Evolutionary conservation across 73 alveolate genomes (phyloP), one percentile per base, ranked within the genome.

Genomic region (Breviolum minutum): DNA sequence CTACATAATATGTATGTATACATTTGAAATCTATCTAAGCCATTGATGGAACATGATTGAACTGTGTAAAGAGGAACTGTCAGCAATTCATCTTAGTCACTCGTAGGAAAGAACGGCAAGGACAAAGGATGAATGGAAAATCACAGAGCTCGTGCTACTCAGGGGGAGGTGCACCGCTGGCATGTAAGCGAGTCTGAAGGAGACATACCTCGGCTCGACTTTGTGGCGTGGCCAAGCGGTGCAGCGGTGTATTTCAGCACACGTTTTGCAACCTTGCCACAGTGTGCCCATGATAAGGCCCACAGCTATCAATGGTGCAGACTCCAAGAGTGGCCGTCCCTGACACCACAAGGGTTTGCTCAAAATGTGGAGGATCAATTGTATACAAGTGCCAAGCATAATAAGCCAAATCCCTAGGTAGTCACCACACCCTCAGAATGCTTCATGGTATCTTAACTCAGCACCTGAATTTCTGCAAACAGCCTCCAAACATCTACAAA

Each of bases 201-300:
- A 61, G 22, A 92, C 87, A 60, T 92, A 92, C 98, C 98, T 92
- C 30, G 62, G 74, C 22, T 71, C 7, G 68, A 14, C 77, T 40
- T 40, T 40, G 54, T 40, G 81, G 81, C 60, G 27, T 13, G 16
- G 63, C 7, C 19, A 13, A 80, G 32, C 89, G 13, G 69, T 80
- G 89, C 29, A 80, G 0, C 1, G n/a, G n/a, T 71, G 26, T 5
- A 71, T 13, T 22, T 71, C 24, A 13, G 40, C 13, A 16, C 82
- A 54, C 24, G 54, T 17, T 5, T 40, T 63, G 84, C 48, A 61
- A 90, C 27, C 81, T 8, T 13, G 98, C 30, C 5, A 66, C 98
- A 92, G 62, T 26, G 98, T 92, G 32, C 98, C 98, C 98, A 92
- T 92, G 98, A 92, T 92, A 40, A 92, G 66, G 68, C 98, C 98